A percentile compares a stretch with the other conserved stretches of the same genome.
Evolutionary conservation across 176 grass and related monocot species (phyloP).

Genomic region (Hyparrhenia diplandra): DNA sequence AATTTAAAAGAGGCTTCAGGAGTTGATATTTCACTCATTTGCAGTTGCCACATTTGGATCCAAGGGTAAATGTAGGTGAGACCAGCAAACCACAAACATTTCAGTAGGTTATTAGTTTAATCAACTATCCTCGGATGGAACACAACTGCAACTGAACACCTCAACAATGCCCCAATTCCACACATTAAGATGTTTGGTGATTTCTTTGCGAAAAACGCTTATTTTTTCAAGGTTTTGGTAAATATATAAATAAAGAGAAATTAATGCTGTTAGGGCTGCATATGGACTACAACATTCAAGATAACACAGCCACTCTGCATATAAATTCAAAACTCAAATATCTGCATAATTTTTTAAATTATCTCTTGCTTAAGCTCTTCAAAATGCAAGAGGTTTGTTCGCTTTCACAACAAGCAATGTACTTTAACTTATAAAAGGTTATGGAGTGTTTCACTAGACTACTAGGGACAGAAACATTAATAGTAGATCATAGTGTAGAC

Average conservation of each 20-base stretch:
- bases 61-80: background rate
- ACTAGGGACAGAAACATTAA: background rate
- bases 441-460: background rate
- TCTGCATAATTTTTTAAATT: background rate
- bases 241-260: background rate
- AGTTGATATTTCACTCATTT: background rate
- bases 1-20: background rate
- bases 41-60: background rate
- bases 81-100: constrained; percentile 4
- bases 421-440: background rate
- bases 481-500: background rate
- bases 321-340: background rate
- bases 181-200: background rate
- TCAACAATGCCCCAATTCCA: background rate
- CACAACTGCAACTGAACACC: background rate
- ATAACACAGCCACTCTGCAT: background rate
- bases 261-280: background rate
- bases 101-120: background rate
- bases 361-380: background rate
- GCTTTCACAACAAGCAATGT: background rate
- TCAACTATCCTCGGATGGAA: background rate
- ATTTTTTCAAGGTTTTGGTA: background rate
- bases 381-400: background rate
- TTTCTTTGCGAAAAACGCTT: background rate
- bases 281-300: background rate